Percentiles rank a stretch among this genome's conserved stretches.
Evolutionary conservation across 176 grass and related monocot genomes (phyloP).

Genomic region (Phragmites australis): DNA sequence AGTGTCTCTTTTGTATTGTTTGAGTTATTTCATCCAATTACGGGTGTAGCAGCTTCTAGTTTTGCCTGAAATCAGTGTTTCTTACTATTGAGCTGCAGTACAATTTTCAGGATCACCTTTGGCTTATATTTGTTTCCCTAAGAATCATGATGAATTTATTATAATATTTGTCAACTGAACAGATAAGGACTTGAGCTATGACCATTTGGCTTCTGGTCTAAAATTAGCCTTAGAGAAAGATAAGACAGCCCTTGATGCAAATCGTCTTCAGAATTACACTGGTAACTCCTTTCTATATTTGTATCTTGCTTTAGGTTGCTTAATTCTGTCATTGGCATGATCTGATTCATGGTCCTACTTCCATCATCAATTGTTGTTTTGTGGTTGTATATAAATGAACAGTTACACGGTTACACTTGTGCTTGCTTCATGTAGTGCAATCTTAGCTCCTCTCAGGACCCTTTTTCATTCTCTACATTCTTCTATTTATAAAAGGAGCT

Average conservation of each 20-base stretch:
- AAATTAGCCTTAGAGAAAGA: constrained; percentile 85
- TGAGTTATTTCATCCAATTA: not conserved
- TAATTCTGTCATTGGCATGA: not conserved
- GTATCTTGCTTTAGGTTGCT: not conserved
- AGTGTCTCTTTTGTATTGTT: not conserved
- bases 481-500: not conserved
- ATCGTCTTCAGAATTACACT: constrained; percentile 73
- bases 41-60: not conserved
- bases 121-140: not conserved
- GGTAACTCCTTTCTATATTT: constrained; percentile 41
- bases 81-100: constrained; percentile 1
- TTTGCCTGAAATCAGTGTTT: not conserved
- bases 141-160: not conserved
- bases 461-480: not conserved
- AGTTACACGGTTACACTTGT: not conserved
- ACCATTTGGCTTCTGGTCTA: constrained; percentile 84
- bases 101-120: not conserved
- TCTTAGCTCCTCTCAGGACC: not conserved
- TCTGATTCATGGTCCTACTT: not conserved
- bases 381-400: not conserved
- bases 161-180: constrained; percentile 18
- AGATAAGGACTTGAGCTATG: constrained; percentile 93
- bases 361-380: not conserved
- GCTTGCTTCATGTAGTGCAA: not conserved
- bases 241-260: constrained; percentile 76